A percentile compares a stretch with the other conserved stretches of the same genome.
These are phyloP conservation scores for Pichia sp. DNA, from an alignment of 1,139 yeast species.

Conservation along the genomic window DNA sequence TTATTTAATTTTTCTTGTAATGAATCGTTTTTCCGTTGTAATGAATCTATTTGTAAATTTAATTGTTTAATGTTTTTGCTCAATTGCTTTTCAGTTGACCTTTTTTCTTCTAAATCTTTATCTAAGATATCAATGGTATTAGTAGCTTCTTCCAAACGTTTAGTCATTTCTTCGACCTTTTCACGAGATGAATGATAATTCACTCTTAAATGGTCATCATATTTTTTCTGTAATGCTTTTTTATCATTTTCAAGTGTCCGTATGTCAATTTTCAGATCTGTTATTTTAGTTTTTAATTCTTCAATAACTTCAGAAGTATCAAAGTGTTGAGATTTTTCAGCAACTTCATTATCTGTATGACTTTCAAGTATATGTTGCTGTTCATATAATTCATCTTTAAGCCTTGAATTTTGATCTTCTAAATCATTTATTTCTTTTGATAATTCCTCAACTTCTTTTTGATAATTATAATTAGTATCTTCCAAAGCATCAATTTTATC, in stretches of 20 bases:
- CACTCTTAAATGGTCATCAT: conserved; percentile 7
- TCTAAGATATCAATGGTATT: conserved; percentile 12
- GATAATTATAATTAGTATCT: conserved; percentile 4
- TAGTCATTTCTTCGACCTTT: conserved; percentile 11
- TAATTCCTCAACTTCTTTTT: conserved; percentile 6
- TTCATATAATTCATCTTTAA: conserved; percentile 5
- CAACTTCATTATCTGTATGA: conserved; percentile 6
- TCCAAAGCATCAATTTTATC: conserved; percentile 14
- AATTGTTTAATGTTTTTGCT: conserved; percentile 7
- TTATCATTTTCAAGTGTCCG: conserved; percentile 19
- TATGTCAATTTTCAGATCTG: conserved; percentile 11
- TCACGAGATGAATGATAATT: conserved; percentile 9
- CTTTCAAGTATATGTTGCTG: conserved; percentile 9
- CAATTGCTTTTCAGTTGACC: background rate
- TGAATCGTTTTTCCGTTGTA: conserved; percentile 3
- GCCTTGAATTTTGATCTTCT: conserved; percentile 14
- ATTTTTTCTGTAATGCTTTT: conserved; percentile 10
- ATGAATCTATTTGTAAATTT: conserved; percentile 6
- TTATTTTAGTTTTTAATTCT: conserved; percentile 6
- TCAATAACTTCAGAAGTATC: background rate
- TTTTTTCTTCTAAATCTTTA: conserved; percentile 9
- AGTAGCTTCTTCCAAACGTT: conserved; percentile 12
- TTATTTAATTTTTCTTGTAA: conserved; percentile 1
- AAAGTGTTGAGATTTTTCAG: background rate
- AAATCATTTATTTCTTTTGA: conserved; percentile 15